Base-by-base conservation (phyloP, 176 grass and related monocot species). In the Bothriochloa decipiens region DNA sequence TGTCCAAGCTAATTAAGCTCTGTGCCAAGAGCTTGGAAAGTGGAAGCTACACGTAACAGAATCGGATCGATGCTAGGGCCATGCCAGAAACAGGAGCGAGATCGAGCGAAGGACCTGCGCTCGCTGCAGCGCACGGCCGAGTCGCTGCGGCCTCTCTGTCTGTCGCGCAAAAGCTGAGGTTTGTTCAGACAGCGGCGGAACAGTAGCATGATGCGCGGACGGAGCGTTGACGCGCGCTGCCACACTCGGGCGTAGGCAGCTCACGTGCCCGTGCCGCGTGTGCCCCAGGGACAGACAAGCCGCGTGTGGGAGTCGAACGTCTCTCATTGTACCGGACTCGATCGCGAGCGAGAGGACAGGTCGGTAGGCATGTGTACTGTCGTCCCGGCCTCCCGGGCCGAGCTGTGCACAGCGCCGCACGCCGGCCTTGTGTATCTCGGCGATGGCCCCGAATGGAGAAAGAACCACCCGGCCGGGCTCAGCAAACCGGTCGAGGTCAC, bases 361-460 rank as follows among this genome's bases (percentile, higher is more conserved):
- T 25, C 63, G 68, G 29, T 69, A 68, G 63, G 42, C 68, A 68
- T 32, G 23, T 49, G 50, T 29, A n/a, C n/a, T n/a, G 43, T 60
- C 61, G 58, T 46, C 46, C 42, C 13, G 36, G 22, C 29, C 2
- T 1, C 15, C 7, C 4, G 15, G 47, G 53, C 62, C 18, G 52
- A 57, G 18, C 18, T n/a, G 36, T 52, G 66, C 12, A 32, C 80
- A 15, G 80, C 32, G 13, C 80, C 23, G 29, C 50, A 3, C 40
- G 28, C 15, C 50, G 42, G 18, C 29, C 26, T 37, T 74, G 49
- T 52, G 49, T 80, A 35, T 79, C 66, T 36, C 11, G 9, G 17
- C 84, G 67, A n/a, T 72, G 68, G 76, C 68, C 69, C 81, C 39
- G 47, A 88, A 88, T 14, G 45, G 43, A 84, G 60, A 79, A 88